phyloP scores from a whole-genome alignment of 1,284 basidiomycete species.

The Trichosporon asahii region DNA sequence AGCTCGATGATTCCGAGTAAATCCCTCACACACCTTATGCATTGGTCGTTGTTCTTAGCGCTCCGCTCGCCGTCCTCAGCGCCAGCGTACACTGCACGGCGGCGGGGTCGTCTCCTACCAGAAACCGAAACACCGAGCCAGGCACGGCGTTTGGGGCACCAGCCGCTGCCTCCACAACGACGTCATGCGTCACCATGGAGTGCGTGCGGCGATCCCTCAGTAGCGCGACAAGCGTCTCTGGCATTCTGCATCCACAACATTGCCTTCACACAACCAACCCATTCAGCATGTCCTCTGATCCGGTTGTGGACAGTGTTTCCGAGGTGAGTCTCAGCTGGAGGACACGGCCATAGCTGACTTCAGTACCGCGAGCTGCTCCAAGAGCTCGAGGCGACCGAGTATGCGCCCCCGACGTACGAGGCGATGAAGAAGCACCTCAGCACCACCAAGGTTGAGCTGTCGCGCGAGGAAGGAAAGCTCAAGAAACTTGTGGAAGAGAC shows the following conservation, averaged over 20 bases:
- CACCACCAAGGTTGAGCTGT: constrained; percentile 10
- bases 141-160: neutral
- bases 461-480: constrained; percentile 13
- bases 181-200: neutral
- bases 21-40: too few species aligned
- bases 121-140: neutral
- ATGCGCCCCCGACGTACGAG: constrained; percentile 23
- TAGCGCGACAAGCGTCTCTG: neutral
- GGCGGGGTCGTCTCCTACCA: neutral
- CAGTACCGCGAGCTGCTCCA: constrained; percentile 25
- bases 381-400: constrained; percentile 21
- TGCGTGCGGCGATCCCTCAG: neutral
- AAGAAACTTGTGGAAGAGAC: constrained; percentile 4
- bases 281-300: constrained; percentile 1
- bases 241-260: neutral
- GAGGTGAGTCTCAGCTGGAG: constrained; percentile 4
- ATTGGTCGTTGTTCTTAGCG: too few species aligned
- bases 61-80: too few species aligned
- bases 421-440: constrained; percentile 18
- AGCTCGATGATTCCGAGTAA: too few species aligned
- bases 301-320: constrained; percentile 1
- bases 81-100: too few species aligned
- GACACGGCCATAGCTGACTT: too few species aligned
- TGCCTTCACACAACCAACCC: neutral
- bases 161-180: neutral